A percentile compares a stretch with the other conserved stretches of the same genome.
phyloP scores from a whole-genome alignment of 2,329 filamentous ascomycete genomes.

The Exutisphaerella laricina region DNA sequence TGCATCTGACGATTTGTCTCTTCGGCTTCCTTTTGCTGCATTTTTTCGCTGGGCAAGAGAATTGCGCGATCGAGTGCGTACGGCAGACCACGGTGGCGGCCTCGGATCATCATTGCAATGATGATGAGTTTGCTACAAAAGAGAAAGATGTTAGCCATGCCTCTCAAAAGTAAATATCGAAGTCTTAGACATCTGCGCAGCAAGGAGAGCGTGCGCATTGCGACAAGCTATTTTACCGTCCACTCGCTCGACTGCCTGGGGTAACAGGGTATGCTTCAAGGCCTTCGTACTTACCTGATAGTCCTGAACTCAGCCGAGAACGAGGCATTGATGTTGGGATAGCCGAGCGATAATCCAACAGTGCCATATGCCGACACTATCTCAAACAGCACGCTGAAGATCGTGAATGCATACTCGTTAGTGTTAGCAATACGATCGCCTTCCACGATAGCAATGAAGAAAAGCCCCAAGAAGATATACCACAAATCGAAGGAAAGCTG shows the following conservation, averaged over 20 bases:
- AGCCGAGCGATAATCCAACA: conserved; percentile 84
- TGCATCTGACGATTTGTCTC: conserved; percentile 30
- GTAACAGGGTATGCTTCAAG: no score
- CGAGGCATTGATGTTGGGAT: conserved; percentile 66
- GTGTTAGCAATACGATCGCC: conserved; percentile 61
- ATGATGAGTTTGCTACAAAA: conserved; percentile 61
- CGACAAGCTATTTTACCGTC: no score
- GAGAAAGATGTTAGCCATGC: no score
- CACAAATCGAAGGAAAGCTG: conserved; percentile 97
- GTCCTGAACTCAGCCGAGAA: conserved; percentile 77
- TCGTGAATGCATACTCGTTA: conserved; percentile 49
- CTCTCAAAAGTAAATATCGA: no score
- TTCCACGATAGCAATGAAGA: conserved; percentile 87
- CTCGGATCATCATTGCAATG: conserved; percentile 61
- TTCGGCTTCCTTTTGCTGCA: conserved; percentile 55
- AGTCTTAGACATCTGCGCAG: no score
- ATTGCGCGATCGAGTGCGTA: conserved; percentile 66
- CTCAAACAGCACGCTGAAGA: conserved; percentile 65
- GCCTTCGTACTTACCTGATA: no score
- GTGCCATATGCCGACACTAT: conserved; percentile 90
- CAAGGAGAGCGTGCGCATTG: no score
- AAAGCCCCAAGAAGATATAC: conserved; percentile 92
- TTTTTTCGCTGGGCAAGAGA: conserved; percentile 59
- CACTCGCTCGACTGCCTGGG: no score
- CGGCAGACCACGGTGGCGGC: conserved; percentile 59